Evolutionary conservation across 768 basidiomycete genomes (phyloP), one percentile per base, ranked within the genome.

Genomic region (Lactarius sanguifluus): DNA sequence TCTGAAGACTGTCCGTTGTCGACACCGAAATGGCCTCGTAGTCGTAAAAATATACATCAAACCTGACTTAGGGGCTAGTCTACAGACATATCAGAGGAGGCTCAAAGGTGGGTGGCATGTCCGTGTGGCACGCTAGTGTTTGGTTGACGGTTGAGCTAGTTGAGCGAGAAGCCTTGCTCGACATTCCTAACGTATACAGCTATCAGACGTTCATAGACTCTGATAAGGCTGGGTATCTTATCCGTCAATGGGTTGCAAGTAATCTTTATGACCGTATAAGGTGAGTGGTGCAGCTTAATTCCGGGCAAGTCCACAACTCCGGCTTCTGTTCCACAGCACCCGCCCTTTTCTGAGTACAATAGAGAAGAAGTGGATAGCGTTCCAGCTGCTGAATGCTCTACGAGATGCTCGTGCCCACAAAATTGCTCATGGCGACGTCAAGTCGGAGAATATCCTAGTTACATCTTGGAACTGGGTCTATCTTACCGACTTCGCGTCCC

Each of bases 351-450:
- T 99, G 47, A 90, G 87, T 68, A 76, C 82, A 67, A 83, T 98
- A 28, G 97, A 99, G 81, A 98, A 98, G 84, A 94, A 93, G 75
- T 99, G 96, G 97, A 94, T 98, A 65, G 88, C 91, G 0, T 99
- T 94, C 73, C 97, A 98, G 76, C 81, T 98, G 1, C 81, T 98
- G 67, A 89, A 86, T 32, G 93, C 89, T 2, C 82, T 99, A 50
- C 85, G 90, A 28, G 92, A 93, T 71, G 87, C 92, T 0, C 85
- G 93, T 30, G 86, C 87, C 62, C 87, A 89, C 59, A 92, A 96
- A 79, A 81, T 96, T n/a, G 85, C 96, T 2, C 97, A 99, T 76
- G 97, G 97, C 12, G 96, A 98, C 76, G 91, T 99, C 81, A 98
- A 98, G 77, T 94, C 94, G 5, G 93, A 96, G 77, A 99, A 99